A percentile compares a stretch with the other conserved stretches of the same genome.
These are phyloP conservation scores for Fusarium sp. DNA, from an alignment of 2,329 filamentous ascomycete genomes.

Conservation along the genomic window DNA sequence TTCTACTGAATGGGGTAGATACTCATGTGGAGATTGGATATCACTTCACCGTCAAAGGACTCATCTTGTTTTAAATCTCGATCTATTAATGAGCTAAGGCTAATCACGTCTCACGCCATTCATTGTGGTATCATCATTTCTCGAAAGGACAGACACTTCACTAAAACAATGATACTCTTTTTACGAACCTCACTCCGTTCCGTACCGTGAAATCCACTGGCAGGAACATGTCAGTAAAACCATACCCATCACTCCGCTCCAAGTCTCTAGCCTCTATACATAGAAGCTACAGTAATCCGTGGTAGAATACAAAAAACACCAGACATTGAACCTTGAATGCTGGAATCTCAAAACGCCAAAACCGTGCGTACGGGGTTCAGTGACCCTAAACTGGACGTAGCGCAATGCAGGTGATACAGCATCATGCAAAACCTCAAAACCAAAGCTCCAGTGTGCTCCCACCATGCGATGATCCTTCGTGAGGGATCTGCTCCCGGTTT, in stretches of 20 bases:
- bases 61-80: background rate
- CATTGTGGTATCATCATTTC: constrained; percentile 14
- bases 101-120: constrained; percentile 2
- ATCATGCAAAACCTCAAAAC: constrained; percentile 38
- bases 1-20: background rate
- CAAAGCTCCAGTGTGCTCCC: constrained; percentile 41
- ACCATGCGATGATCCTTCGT: constrained; percentile 37
- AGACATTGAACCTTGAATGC: constrained; percentile 34
- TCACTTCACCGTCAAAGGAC: background rate
- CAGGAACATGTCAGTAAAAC: constrained; percentile 26
- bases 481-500: constrained; percentile 36
- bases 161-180: constrained; percentile 37
- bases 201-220: background rate
- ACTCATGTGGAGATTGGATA: background rate
- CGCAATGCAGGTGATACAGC: constrained; percentile 35
- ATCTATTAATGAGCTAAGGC: constrained; percentile 13
- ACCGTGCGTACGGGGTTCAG: constrained; percentile 26
- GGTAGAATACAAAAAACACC: constrained; percentile 37
- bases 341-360: constrained; percentile 39
- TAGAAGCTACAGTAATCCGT: constrained; percentile 24
- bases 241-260: constrained; percentile 25
- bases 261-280: constrained; percentile 27
- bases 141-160: constrained; percentile 15
- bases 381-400: constrained; percentile 7
- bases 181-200: constrained; percentile 43